phyloP scores from a whole-genome alignment of 2,329 filamentous ascomycete species.

The Dactylellina parvicollis region DNA sequence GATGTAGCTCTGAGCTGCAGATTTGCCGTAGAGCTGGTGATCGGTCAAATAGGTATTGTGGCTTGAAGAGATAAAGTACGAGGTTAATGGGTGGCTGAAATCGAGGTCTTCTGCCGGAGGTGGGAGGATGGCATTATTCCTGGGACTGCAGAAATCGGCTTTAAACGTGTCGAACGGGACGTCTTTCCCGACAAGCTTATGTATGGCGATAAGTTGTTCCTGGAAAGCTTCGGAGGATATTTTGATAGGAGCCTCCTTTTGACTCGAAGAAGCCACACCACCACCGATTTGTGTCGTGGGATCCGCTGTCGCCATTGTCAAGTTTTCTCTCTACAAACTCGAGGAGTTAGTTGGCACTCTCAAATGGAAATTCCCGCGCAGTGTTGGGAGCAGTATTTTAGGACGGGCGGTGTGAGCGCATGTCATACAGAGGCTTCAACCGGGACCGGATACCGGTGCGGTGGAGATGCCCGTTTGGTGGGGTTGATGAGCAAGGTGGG shows the following conservation, averaged over 20 bases:
- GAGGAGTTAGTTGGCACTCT: background rate
- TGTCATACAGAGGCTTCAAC: background rate
- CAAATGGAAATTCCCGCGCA: no score
- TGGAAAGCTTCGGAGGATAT: conserved; percentile 51
- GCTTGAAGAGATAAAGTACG: conserved; percentile 77
- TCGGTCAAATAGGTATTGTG: conserved; percentile 79
- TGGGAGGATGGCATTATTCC: conserved; percentile 52
- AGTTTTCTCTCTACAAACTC: background rate
- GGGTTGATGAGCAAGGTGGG: conserved; percentile 16
- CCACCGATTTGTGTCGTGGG: conserved; percentile 49
- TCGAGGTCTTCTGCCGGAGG: conserved; percentile 65
- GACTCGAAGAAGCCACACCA: conserved; percentile 43
- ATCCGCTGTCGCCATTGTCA: conserved; percentile 31
- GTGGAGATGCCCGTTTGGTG: background rate
- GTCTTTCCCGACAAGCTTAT: conserved; percentile 14
- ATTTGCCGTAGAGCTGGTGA: conserved; percentile 74
- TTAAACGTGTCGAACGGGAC: conserved; percentile 49
- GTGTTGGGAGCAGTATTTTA: background rate
- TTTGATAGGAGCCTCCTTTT: conserved; percentile 36
- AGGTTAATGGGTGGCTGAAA: conserved; percentile 67
- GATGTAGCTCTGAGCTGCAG: conserved; percentile 72
- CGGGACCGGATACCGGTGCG: no score
- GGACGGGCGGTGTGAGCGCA: background rate
- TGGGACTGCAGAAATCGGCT: conserved; percentile 48
- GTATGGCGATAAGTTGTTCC: conserved; percentile 52